These are phyloP conservation scores for Amanita thiersii DNA, from an alignment of 768 basidiomycete genomes.

Conservation along the genomic window DNA sequence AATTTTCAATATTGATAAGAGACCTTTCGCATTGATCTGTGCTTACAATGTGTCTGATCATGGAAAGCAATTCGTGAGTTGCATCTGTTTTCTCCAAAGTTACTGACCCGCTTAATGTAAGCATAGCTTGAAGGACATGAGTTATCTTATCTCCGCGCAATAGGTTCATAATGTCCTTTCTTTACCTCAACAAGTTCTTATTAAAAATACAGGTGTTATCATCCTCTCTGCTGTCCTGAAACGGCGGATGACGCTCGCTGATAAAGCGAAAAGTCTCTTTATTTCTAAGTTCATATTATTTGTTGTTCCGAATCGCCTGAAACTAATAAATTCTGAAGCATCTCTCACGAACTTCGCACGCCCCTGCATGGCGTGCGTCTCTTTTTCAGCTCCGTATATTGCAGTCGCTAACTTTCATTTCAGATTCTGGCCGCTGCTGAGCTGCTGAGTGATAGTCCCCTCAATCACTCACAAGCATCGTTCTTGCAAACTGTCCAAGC, in stretches of 20 bases:
- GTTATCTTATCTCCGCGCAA: constrained; percentile 85
- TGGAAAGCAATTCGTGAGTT: constrained; percentile 68
- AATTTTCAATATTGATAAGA: constrained; percentile 88
- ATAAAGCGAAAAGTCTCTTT: constrained; percentile 89
- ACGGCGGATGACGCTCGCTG: constrained; percentile 86
- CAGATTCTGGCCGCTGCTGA: constrained; percentile 90
- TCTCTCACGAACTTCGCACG: constrained; percentile 86
- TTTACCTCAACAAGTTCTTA: constrained; percentile 6
- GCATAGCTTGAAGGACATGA: constrained; percentile 79
- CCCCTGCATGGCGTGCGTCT: constrained; percentile 77
- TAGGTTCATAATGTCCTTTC: constrained; percentile 37
- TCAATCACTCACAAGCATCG: constrained; percentile 75
- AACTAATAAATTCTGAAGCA: too few species aligned
- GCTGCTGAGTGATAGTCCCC: constrained; percentile 74
- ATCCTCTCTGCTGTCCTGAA: constrained; percentile 91
- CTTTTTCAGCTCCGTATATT: not conserved
- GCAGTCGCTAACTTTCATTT: constrained; percentile 8
- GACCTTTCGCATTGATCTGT: constrained; percentile 84
- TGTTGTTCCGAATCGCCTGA: too few species aligned
- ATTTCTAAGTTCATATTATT: constrained; percentile 70
- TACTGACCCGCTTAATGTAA: not conserved
- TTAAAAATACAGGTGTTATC: constrained; percentile 55
- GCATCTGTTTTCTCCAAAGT: not conserved
- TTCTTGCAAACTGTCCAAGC: constrained; percentile 92
- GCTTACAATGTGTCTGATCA: constrained; percentile 85